Evolutionary conservation across 305 asterid genomes (phyloP).

Genomic region (Fraxinus sp.): DNA sequence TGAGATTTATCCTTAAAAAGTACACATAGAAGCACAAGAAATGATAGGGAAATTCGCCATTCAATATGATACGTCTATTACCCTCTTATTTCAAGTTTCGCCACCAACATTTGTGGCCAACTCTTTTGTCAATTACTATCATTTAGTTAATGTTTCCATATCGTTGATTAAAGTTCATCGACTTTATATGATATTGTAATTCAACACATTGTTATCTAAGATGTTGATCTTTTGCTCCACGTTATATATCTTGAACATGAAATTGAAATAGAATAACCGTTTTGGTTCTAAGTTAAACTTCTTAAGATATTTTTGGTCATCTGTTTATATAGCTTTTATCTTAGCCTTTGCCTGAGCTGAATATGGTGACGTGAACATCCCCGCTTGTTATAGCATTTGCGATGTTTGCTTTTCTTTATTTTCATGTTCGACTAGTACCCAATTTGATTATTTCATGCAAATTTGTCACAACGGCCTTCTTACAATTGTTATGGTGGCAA

Average conservation of each 20-base stretch:
- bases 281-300: neutral
- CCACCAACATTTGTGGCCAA: slow-evolving; percentile 9
- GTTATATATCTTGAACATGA: slow-evolving; percentile 21
- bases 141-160: slow-evolving; percentile 7
- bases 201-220: slow-evolving; percentile 14
- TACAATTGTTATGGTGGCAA: neutral
- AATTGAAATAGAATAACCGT: neutral
- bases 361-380: too few species aligned
- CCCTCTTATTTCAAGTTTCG: slow-evolving; percentile 17
- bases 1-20: slow-evolving; percentile 17
- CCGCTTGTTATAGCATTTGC: neutral
- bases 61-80: slow-evolving; percentile 21
- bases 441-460: neutral
- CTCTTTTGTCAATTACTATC: slow-evolving; percentile 17
- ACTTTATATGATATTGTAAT: neutral
- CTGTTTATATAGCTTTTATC: neutral
- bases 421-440: neutral
- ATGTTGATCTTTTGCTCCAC: neutral
- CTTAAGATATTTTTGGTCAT: neutral
- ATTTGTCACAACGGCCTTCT: neutral
- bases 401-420: neutral
- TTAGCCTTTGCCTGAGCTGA: neutral
- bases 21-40: slow-evolving; percentile 26
- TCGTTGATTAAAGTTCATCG: slow-evolving; percentile 17
- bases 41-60: slow-evolving; percentile 25